Evolutionary conservation across 2,329 filamentous ascomycete species (phyloP).

Genomic region (Aureobasidium pullulans): DNA sequence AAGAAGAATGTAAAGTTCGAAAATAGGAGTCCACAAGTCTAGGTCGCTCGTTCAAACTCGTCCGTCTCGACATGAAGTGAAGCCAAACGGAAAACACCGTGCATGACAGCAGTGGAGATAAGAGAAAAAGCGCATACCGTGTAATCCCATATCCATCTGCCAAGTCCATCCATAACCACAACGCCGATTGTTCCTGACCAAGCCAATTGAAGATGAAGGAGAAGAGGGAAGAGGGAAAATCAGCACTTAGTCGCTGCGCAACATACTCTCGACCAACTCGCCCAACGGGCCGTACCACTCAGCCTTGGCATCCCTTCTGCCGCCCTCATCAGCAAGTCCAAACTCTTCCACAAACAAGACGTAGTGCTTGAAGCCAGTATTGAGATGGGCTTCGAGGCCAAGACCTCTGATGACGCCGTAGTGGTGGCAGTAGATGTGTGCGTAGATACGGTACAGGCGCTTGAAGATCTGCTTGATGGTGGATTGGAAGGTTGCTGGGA

Average conservation of each 20-base stretch:
- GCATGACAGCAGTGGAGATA: neutral
- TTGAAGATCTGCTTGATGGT: conserved; percentile 99
- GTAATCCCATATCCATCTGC: neutral
- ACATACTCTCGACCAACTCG: conserved; percentile 95
- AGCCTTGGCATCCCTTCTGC: conserved; percentile 26
- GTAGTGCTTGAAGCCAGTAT: conserved; percentile 99
- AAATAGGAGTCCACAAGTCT: neutral
- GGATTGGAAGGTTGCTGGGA: conserved; percentile 80
- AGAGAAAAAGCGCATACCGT: conserved; percentile 2
- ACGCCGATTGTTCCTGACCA: neutral
- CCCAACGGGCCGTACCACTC: conserved; percentile 96
- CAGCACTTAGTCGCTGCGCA: conserved; percentile 67
- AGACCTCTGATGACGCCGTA: conserved; percentile 94
- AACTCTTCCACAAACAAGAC: conserved; percentile 98
- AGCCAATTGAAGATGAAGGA: neutral
- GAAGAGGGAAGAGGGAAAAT: neutral
- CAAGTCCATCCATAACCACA: neutral
- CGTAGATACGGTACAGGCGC: conserved; percentile 94
- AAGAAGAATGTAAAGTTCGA: neutral
- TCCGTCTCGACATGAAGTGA: neutral
- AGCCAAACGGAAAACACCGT: neutral
- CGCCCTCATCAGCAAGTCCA: conserved; percentile 67
- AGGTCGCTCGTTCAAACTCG: neutral
- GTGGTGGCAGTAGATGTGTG: conserved; percentile 96
- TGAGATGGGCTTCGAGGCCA: conserved; percentile 91